These are phyloP conservation scores for Aphanomyces euteiches DNA, from an alignment of 352 stramenopile genomes.

Conservation along the genomic window DNA sequence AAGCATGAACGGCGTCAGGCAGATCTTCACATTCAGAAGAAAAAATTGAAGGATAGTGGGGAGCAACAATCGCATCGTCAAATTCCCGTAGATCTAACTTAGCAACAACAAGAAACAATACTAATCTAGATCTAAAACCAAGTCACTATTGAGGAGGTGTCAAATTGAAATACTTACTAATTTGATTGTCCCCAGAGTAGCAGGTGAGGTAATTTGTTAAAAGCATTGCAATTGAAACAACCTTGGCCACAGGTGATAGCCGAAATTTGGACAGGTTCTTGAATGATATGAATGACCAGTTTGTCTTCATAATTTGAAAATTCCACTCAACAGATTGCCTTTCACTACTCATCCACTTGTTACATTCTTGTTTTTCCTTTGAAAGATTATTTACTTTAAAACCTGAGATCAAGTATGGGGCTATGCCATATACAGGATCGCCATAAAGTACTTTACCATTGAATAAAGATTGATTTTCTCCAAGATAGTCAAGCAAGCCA, in stretches of 20 bases:
- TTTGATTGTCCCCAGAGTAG: neutral
- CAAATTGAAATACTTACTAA: neutral
- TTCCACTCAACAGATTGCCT: constrained; percentile 2
- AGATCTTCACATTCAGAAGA: too few species aligned
- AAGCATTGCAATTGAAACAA: constrained; percentile 4
- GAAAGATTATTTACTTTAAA: neutral
- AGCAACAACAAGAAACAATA: too few species aligned
- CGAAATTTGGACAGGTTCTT: neutral
- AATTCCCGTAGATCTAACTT: too few species aligned
- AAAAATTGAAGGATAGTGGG: too few species aligned
- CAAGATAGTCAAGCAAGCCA: neutral
- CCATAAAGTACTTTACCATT: neutral
- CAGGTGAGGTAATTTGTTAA: neutral
- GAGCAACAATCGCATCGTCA: too few species aligned
- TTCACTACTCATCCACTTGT: neutral
- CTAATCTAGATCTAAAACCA: too few species aligned
- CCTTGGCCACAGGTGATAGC: neutral
- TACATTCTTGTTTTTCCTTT: neutral
- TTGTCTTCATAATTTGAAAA: neutral
- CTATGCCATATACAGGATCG: neutral
- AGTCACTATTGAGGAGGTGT: too few species aligned
- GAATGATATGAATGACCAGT: constrained; percentile 2
- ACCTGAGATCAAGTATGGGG: constrained; percentile 1
- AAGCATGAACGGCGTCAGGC: too few species aligned
- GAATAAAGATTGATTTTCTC: neutral